Percentiles rank a stretch among this genome's conserved stretches.
These are phyloP conservation scores for Penicillium atrosanguineum DNA, from an alignment of 495 filamentous ascomycete genomes.

Conservation along the genomic window DNA sequence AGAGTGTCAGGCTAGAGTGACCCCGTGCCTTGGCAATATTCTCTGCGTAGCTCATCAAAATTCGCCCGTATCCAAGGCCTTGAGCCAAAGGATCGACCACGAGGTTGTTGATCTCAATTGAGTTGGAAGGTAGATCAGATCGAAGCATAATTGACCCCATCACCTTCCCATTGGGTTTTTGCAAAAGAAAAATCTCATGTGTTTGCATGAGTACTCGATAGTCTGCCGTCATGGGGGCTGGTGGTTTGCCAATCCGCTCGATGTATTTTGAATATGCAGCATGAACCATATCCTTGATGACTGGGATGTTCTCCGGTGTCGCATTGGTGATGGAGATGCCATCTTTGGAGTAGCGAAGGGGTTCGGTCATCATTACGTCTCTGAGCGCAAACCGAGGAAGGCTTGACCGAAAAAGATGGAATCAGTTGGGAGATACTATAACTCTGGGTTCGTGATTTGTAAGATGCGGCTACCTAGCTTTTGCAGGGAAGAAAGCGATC, in stretches of 20 bases:
- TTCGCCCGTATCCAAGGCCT: conserved; percentile 31
- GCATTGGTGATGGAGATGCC: conserved; percentile 19
- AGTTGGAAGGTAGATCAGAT: conserved; percentile 2
- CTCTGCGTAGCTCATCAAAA: conserved; percentile 24
- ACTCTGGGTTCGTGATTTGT: background rate
- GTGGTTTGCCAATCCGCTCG: conserved; percentile 33
- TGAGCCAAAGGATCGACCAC: conserved; percentile 30
- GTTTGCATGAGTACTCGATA: conserved; percentile 20
- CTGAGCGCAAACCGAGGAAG: background rate
- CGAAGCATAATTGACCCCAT: conserved; percentile 18
- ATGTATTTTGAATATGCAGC: conserved; percentile 38
- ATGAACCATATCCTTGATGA: conserved; percentile 28
- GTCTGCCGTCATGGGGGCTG: conserved; percentile 33
- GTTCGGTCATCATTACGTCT: background rate
- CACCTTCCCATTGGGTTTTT: background rate
- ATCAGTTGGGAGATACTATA: background rate
- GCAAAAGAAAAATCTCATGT: conserved; percentile 16
- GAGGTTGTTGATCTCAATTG: conserved; percentile 28
- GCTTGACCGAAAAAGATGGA: background rate
- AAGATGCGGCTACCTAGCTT: background rate
- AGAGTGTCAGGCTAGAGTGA: conserved; percentile 20
- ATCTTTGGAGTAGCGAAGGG: conserved; percentile 2
- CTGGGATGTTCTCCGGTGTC: conserved; percentile 18
- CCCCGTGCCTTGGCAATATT: conserved; percentile 1
- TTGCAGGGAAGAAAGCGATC: too few relatives aligned